Percentiles rank a stretch among this genome's conserved stretches.
These are phyloP conservation scores for Singerocomus rubriflavus DNA, from an alignment of 1,284 basidiomycete genomes.

Conservation along the genomic window DNA sequence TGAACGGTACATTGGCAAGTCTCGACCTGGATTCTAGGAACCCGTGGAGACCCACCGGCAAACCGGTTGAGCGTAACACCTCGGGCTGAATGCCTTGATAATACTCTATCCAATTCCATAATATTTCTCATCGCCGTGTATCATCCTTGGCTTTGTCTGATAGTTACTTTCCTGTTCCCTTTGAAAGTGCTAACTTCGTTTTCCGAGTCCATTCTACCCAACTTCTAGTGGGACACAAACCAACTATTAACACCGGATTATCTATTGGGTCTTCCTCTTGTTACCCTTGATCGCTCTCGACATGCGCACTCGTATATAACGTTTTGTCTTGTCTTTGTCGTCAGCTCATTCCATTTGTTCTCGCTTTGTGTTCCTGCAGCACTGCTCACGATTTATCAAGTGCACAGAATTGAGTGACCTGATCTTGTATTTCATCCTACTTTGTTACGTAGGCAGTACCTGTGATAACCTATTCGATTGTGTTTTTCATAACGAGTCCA, in stretches of 20 bases:
- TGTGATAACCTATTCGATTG: constrained; percentile 8
- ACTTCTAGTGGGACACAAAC: constrained; percentile 25
- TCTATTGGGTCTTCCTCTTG: constrained; percentile 34
- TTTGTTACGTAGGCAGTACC: constrained; percentile 8
- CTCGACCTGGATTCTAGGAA: constrained; percentile 54
- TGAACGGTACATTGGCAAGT: constrained; percentile 74
- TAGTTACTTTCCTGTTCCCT: constrained; percentile 13
- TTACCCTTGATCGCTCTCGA: constrained; percentile 39
- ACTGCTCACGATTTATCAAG: constrained; percentile 3
- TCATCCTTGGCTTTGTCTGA: constrained; percentile 24
- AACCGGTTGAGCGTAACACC: constrained; percentile 20
- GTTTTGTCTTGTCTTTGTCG: constrained; percentile 34
- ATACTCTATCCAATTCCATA: constrained; percentile 14
- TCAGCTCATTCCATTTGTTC: constrained; percentile 27
- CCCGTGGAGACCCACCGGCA: constrained; percentile 24
- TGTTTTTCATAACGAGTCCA: constrained; percentile 1
- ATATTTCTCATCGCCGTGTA: constrained; percentile 19
- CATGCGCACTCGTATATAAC: constrained; percentile 35
- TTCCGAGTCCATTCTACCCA: constrained; percentile 19
- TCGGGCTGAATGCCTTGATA: constrained; percentile 20
- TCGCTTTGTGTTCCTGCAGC: constrained; percentile 32
- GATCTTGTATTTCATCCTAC: constrained; percentile 14
- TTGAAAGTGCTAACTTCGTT: constrained; percentile 20
- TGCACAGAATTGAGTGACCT: constrained; percentile 12
- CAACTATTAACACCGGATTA: constrained; percentile 33